phyloP scores from a whole-genome alignment of 2,329 filamentous ascomycete species.

The Aureobasidium melanogenum region DNA sequence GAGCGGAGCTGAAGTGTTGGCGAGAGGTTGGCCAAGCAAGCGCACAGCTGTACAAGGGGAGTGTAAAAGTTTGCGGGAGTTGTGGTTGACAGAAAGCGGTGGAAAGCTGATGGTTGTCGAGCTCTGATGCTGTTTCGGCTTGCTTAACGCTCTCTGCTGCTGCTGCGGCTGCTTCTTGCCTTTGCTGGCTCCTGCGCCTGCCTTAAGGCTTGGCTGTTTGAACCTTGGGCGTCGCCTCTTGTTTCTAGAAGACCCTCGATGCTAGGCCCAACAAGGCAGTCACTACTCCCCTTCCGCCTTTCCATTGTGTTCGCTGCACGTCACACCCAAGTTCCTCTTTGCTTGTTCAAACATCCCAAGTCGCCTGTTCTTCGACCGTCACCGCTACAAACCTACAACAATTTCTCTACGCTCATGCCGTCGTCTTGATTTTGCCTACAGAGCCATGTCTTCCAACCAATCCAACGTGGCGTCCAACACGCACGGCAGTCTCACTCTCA shows the following conservation, averaged over 20 bases:
- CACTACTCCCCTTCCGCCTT: conserved; percentile 1
- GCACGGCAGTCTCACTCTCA: conserved; percentile 25
- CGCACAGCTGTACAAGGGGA: not conserved
- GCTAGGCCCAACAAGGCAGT: not conserved
- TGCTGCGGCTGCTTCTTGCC: not conserved
- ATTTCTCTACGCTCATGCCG: not conserved
- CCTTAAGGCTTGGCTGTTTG: not conserved
- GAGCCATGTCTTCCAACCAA: conserved; percentile 10
- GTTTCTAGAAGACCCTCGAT: not conserved
- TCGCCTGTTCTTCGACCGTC: not conserved
- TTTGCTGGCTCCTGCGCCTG: not conserved
- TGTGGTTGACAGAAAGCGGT: not conserved
- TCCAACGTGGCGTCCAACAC: conserved; percentile 10
- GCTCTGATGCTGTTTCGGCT: not conserved
- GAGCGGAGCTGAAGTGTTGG: not conserved
- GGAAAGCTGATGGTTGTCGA: not conserved
- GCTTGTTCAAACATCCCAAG: not conserved
- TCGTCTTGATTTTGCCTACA: not conserved
- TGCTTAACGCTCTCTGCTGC: not conserved
- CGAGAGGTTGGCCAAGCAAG: not conserved
- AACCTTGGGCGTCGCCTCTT: not conserved
- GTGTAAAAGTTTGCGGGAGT: not conserved
- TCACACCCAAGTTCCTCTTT: not conserved
- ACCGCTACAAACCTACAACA: not conserved
- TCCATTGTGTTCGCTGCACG: conserved; percentile 9